These are phyloP conservation scores for Plectosphaerella plurivora DNA, from an alignment of 2,329 filamentous ascomycete species.

Conservation along the genomic window DNA sequence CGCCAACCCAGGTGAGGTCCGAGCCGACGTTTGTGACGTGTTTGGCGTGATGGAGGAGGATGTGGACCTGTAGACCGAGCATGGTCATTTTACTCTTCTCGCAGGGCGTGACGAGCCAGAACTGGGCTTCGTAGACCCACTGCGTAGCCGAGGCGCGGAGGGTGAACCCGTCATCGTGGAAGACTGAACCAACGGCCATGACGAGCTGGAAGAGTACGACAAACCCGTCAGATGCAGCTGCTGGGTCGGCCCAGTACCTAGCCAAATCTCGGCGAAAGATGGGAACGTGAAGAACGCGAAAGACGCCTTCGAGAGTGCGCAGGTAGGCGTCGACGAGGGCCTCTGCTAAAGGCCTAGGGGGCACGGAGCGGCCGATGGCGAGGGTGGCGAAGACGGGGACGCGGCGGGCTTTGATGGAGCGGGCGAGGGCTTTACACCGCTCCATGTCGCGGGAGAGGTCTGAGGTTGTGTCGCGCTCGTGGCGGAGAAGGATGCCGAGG, in stretches of 20 bases:
- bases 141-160: conserved; percentile 36
- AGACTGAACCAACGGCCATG: conserved; percentile 44
- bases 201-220: conserved; percentile 49
- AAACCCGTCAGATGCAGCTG: conserved; percentile 35
- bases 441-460: conserved; percentile 26
- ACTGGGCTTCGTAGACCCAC: conserved; percentile 50
- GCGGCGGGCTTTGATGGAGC: conserved; percentile 35
- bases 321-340: conserved; percentile 49
- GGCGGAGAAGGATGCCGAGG: conserved; percentile 8
- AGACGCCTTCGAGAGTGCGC: conserved; percentile 49
- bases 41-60: conserved; percentile 45
- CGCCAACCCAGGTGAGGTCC: conserved; percentile 48
- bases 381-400: conserved; percentile 26
- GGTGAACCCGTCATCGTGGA: conserved; percentile 40
- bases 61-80: conserved; percentile 44
- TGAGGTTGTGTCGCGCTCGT: conserved; percentile 18
- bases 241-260: conserved; percentile 39
- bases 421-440: conserved; percentile 35
- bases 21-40: conserved; percentile 40
- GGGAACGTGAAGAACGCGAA: conserved; percentile 54
- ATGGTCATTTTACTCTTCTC: conserved; percentile 47
- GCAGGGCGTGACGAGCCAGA: conserved; percentile 41
- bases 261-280: conserved; percentile 52
- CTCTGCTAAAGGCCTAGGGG: conserved; percentile 37
- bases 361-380: conserved; percentile 33